Evolutionary conservation across 768 basidiomycete genomes (phyloP), one percentile per base, ranked within the genome.

Genomic region (Amanita fuliginea): DNA sequence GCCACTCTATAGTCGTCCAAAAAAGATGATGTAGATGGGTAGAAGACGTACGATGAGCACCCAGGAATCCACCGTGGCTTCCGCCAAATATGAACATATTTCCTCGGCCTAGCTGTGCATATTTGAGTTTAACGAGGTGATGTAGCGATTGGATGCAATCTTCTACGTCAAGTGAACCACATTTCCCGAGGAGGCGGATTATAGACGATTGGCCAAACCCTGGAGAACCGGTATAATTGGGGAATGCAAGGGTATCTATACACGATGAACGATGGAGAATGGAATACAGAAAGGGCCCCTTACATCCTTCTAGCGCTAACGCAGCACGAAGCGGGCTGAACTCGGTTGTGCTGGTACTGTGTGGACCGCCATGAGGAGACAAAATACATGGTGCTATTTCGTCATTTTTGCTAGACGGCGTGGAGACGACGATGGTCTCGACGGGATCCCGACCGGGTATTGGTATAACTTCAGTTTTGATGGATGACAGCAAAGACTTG

Each of bases 281-380:
- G 5, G n/a, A 40, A 24, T 6, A 34, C 42, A 32, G 46, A 51
- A 33, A 2, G 37, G 19, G 14, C 3, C 3, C 62, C 77, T 62
- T 59, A 84, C 83, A 85, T 58, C 80, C 79, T 69, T 78, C 78
- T 0, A 80, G 59, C 2, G 72, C 78, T 8, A 77, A 62, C 0
- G 75, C 75, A 0, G 67, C 69, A 0, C 59, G 64, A 10, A 55
- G 47, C 0, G 80, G 61, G 3, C 59, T 62, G 55, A 80, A 86
- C 0, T 69, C 66, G 0, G 75, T 79, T 0, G 70, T 70, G 3
- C 57, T 65, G 1, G 69, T 66, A 0, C 57, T 67, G 56, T 85
- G 82, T 0, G 83, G 83, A 1, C 83, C 83, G 8, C 83, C 83
- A 51, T 85, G 84, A 6, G 73, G 72, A 11, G 67, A 58, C 0